Conservation (phyloP, 2,329 filamentous ascomycete species). For the Neospermospora avenae region DNA sequence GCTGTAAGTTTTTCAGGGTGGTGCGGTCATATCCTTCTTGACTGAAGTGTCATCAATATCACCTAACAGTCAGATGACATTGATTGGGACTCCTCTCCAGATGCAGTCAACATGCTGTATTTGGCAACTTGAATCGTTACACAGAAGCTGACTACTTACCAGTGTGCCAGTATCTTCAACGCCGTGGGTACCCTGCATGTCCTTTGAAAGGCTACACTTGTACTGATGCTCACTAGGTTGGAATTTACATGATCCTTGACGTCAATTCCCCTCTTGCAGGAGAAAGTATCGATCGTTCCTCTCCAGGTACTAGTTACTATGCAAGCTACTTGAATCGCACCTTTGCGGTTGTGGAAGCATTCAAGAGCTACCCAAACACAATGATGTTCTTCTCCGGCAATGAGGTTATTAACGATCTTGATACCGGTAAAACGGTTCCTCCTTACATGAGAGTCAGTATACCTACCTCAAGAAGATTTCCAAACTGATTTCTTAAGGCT, state of each 20-base stretch:
- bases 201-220: constrained; percentile 26
- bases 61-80: too few relatives aligned
- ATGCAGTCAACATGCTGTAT: background rate
- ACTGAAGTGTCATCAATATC: too few relatives aligned
- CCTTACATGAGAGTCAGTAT: constrained; percentile 57
- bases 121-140: background rate
- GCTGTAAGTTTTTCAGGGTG: constrained; percentile 30
- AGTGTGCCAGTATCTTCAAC: constrained; percentile 65
- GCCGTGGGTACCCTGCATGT: constrained; percentile 37
- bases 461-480: background rate
- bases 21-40: background rate
- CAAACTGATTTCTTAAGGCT: constrained; percentile 46
- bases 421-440: constrained; percentile 56
- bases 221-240: constrained; percentile 37
- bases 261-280: constrained; percentile 63
- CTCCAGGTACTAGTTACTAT: constrained; percentile 60
- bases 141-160: background rate
- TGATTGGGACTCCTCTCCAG: too few relatives aligned
- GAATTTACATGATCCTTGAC: constrained; percentile 67
- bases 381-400: constrained; percentile 76
- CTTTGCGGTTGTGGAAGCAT: constrained; percentile 64
- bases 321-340: constrained; percentile 60
- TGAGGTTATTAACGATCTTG: constrained; percentile 68
- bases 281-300: constrained; percentile 51
- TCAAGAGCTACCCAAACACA: constrained; percentile 64